A percentile compares a stretch with the other conserved stretches of the same genome.
Conservation (phyloP, 202 grass and related monocot genomes). For the Elaeis oleifera region DNA sequence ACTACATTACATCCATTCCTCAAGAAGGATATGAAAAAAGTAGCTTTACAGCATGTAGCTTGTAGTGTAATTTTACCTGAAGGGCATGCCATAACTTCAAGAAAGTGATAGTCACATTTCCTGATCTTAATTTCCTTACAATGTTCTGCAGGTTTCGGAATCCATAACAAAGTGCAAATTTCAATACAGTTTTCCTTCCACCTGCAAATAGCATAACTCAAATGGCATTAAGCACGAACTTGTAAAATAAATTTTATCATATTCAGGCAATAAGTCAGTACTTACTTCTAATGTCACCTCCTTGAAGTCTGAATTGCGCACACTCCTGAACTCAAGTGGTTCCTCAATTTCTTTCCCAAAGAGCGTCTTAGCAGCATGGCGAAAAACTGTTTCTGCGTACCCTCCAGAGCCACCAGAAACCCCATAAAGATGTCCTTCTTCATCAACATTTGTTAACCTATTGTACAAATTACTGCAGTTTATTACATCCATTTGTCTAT, state of each 20-base stretch:
- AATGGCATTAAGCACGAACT: neutral
- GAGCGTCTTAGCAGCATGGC: slow-evolving; percentile 50
- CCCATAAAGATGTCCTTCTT: slow-evolving; percentile 70
- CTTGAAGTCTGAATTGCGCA: slow-evolving; percentile 87
- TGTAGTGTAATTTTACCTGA: slow-evolving; percentile 45
- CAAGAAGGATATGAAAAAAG: no score
- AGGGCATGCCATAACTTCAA: slow-evolving; percentile 99
- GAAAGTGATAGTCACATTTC: slow-evolving; percentile 88
- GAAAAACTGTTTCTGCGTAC: slow-evolving; percentile 83
- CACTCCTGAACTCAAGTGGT: slow-evolving; percentile 50
- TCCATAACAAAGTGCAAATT: slow-evolving; percentile 93
- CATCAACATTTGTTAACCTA: slow-evolving; percentile 89
- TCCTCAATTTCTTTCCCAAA: slow-evolving; percentile 70
- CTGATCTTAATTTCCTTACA: slow-evolving; percentile 87
- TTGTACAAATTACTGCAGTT: slow-evolving; percentile 6
- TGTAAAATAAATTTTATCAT: neutral
- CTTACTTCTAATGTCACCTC: slow-evolving; percentile 66
- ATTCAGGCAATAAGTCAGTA: neutral
- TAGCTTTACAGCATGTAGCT: no score
- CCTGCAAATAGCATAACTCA: slow-evolving; percentile 36
- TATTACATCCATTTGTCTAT: no score
- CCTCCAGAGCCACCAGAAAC: slow-evolving; percentile 91
- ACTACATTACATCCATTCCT: no score
- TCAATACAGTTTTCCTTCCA: slow-evolving; percentile 75
- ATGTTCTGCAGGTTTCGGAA: slow-evolving; percentile 93